Evolutionary conservation across 495 filamentous ascomycete genomes (phyloP).

Genomic region (Xylaria grammica): DNA sequence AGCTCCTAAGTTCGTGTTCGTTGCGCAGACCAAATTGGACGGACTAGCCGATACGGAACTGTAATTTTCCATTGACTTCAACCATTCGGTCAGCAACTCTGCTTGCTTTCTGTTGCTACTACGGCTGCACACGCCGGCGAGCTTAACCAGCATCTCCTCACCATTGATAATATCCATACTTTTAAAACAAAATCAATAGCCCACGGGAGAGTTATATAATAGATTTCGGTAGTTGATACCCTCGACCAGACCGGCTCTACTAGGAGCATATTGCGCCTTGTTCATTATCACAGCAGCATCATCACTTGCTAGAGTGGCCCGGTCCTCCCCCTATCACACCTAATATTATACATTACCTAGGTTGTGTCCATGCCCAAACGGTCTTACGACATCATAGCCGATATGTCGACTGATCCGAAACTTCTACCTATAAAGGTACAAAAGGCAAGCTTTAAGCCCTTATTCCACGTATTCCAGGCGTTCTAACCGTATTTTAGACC

Average conservation of each 20-base stretch:
- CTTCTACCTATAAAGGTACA: slow-evolving; percentile 32
- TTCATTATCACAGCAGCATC: not conserved
- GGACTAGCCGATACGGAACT: not conserved
- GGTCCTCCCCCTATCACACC: not conserved
- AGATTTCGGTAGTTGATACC: not conserved
- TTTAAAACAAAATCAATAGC: not conserved
- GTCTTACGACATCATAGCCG: slow-evolving; percentile 24
- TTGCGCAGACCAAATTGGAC: not conserved
- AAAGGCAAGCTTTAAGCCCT: slow-evolving; percentile 27
- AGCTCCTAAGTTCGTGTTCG: not conserved
- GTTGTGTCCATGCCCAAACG: slow-evolving; percentile 33
- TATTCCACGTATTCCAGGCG: not conserved
- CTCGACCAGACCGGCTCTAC: not conserved
- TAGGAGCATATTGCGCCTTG: not conserved
- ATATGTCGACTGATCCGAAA: slow-evolving; percentile 26
- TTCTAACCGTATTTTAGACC: slow-evolving; percentile 49
- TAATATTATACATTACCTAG: not conserved
- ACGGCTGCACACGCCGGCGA: not conserved
- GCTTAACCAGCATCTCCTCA: not conserved
- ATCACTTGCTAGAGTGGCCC: slow-evolving; percentile 17
- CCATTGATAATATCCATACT: not conserved
- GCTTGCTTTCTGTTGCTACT: not conserved
- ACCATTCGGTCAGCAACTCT: not conserved
- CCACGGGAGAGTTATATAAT: not conserved
- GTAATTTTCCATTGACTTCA: not conserved